Percentiles rank a stretch among this genome's conserved stretches.
phyloP scores from a whole-genome alignment of 2,329 filamentous ascomycete genomes.

The Colletotrichum paranaense region DNA sequence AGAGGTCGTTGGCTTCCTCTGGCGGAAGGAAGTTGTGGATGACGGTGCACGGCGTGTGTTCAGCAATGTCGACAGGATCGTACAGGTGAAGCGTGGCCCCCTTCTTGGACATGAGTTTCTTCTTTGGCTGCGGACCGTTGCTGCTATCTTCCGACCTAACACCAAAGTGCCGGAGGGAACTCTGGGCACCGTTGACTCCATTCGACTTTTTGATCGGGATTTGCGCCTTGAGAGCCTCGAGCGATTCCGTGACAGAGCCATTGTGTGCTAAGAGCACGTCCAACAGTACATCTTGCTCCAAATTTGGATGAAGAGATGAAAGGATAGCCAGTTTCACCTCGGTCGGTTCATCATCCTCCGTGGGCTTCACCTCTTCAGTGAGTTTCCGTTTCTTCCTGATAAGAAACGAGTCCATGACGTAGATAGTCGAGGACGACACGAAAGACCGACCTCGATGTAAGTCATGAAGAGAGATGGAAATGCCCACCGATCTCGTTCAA shows the following conservation, averaged over 20 bases:
- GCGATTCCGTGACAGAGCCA: constrained; percentile 78
- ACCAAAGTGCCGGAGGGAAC: constrained; percentile 69
- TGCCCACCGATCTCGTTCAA: background rate
- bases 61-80: constrained; percentile 81
- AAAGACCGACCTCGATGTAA: background rate
- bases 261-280: constrained; percentile 83
- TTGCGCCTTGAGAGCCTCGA: constrained; percentile 60
- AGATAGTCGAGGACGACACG: background rate
- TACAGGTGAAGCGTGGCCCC: constrained; percentile 88
- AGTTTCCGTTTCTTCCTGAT: constrained; percentile 64
- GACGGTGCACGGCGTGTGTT: constrained; percentile 89
- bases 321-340: constrained; percentile 90
- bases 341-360: constrained; percentile 78
- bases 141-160: constrained; percentile 24
- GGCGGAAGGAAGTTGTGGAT: constrained; percentile 88
- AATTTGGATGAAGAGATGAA: constrained; percentile 76
- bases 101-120: constrained; percentile 73
- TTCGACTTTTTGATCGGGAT: constrained; percentile 47
- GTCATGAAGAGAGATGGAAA: background rate
- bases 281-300: constrained; percentile 75
- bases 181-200: constrained; percentile 65
- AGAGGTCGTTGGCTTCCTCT: constrained; percentile 77
- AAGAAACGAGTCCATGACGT: constrained; percentile 68
- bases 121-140: constrained; percentile 48
- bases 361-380: constrained; percentile 36